Conservation (phyloP, 352 stramenopile species). For the Thalassiosira mediterranea region DNA sequence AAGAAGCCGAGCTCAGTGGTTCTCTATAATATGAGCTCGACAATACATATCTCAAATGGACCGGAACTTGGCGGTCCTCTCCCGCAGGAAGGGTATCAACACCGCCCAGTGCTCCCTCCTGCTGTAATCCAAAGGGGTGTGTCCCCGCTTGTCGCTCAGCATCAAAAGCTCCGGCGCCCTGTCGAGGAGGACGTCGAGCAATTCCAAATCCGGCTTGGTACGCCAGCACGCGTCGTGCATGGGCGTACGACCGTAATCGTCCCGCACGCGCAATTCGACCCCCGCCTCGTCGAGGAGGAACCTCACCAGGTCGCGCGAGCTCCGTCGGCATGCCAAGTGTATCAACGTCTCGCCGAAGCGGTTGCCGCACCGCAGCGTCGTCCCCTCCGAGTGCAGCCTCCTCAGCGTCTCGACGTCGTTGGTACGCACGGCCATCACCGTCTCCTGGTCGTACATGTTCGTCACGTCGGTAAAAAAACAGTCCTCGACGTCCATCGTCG, state of each 20-base stretch:
- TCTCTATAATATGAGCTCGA: no score
- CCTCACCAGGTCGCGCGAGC: conserved; percentile 59
- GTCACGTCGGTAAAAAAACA: conserved; percentile 36
- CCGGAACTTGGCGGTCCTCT: conserved; percentile 48
- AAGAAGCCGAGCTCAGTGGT: no score
- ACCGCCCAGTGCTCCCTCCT: conserved; percentile 66
- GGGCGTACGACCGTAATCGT: conserved; percentile 85
- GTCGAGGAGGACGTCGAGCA: conserved; percentile 72
- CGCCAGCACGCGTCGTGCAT: conserved; percentile 87
- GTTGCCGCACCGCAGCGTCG: conserved; percentile 79
- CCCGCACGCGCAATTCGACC: conserved; percentile 65
- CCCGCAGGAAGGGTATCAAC: conserved; percentile 60
- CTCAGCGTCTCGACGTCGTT: conserved; percentile 58
- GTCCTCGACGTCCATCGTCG: conserved; percentile 25
- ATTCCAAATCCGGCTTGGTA: conserved; percentile 50
- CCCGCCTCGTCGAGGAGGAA: conserved; percentile 80
- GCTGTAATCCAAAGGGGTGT: conserved; percentile 83
- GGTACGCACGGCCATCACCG: conserved; percentile 55
- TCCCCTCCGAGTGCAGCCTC: conserved; percentile 39
- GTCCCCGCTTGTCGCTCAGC: conserved; percentile 78
- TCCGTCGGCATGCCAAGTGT: conserved; percentile 84
- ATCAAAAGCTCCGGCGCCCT: conserved; percentile 72
- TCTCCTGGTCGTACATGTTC: conserved; percentile 54
- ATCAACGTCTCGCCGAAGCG: conserved; percentile 85
- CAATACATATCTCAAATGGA: no score